Percentiles rank a stretch among this genome's conserved stretches.
phyloP scores from a whole-genome alignment of 176 grass and related monocot species.

The Oryza coarctata region DNA sequence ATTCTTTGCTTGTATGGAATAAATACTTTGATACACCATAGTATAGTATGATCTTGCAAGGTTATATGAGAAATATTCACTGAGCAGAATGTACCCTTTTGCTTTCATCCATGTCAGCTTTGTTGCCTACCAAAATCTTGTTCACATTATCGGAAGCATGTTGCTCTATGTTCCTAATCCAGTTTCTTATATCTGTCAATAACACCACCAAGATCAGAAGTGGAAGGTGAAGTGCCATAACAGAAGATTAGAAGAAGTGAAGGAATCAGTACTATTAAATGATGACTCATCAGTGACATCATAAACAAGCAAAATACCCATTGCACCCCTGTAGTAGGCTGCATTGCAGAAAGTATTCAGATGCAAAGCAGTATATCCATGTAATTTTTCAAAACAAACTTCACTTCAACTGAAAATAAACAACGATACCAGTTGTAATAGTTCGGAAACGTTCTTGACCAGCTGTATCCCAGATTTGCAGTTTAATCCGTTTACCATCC shows the following conservation, averaged over 20 bases:
- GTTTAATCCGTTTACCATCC: constrained; percentile 56
- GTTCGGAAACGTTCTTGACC: constrained; percentile 61
- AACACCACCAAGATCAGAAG: constrained; percentile 19
- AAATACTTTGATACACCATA: not conserved
- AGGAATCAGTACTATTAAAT: constrained; percentile 38
- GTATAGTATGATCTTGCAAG: not conserved
- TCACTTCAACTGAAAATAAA: not conserved
- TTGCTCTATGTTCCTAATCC: constrained; percentile 62
- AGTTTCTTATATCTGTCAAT: constrained; percentile 49
- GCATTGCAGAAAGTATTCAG: not conserved
- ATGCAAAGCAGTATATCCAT: not conserved
- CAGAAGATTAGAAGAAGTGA: not conserved
- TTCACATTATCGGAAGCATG: constrained; percentile 62
- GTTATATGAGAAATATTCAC: not conserved
- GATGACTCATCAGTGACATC: constrained; percentile 58
- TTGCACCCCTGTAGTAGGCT: constrained; percentile 60
- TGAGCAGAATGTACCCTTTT: constrained; percentile 46
- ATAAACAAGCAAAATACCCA: constrained; percentile 62
- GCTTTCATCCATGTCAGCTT: constrained; percentile 72
- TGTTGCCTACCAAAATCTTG: constrained; percentile 71
- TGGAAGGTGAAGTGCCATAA: not conserved
- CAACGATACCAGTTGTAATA: constrained; percentile 48
- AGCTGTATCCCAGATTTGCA: constrained; percentile 65
- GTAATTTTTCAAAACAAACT: not conserved
- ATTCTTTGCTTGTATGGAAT: not conserved